A percentile compares a stretch with the other conserved stretches of the same genome.
Conservation (phyloP, 2,329 filamentous ascomycete species). For the Colletotrichum brevisporum region DNA sequence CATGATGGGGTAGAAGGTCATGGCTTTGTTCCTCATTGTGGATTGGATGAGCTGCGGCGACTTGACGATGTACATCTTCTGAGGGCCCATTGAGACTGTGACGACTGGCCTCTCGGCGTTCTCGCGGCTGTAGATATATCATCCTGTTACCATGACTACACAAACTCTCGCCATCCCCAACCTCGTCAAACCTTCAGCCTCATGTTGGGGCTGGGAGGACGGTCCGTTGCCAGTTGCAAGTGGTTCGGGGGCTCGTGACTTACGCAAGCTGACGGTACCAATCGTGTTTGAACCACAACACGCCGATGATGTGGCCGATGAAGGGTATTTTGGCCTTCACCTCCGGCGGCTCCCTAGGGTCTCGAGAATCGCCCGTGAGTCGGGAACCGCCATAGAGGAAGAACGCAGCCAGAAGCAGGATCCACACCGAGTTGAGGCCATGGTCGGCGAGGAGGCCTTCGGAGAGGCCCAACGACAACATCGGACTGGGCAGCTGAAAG, state of each 20-base stretch:
- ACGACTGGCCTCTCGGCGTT: slow-evolving; percentile 53
- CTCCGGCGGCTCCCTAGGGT: slow-evolving; percentile 58
- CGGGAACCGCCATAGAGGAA: slow-evolving; percentile 2
- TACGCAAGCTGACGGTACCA: slow-evolving; percentile 58
- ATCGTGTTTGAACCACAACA: slow-evolving; percentile 52
- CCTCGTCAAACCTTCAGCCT: background rate
- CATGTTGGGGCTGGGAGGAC: background rate
- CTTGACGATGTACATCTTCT: slow-evolving; percentile 61
- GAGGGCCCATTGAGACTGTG: slow-evolving; percentile 58
- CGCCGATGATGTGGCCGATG: slow-evolving; percentile 61
- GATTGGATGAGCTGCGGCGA: slow-evolving; percentile 56
- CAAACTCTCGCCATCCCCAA: background rate
- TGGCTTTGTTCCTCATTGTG: slow-evolving; percentile 56
- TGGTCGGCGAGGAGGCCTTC: slow-evolving; percentile 44
- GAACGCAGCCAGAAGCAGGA: slow-evolving; percentile 37
- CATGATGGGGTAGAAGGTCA: slow-evolving; percentile 60
- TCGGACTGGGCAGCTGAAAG: background rate
- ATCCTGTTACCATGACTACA: background rate
- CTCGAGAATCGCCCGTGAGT: slow-evolving; percentile 16
- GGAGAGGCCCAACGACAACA: background rate
- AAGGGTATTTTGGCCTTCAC: slow-evolving; percentile 57
- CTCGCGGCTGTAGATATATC: slow-evolving; percentile 16
- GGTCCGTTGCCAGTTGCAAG: no score
- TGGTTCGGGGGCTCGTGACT: slow-evolving; percentile 16
- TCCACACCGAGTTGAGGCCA: slow-evolving; percentile 43